Base-by-base conservation (phyloP, 2,329 filamentous ascomycete species). In the Fusarium torreyae region DNA sequence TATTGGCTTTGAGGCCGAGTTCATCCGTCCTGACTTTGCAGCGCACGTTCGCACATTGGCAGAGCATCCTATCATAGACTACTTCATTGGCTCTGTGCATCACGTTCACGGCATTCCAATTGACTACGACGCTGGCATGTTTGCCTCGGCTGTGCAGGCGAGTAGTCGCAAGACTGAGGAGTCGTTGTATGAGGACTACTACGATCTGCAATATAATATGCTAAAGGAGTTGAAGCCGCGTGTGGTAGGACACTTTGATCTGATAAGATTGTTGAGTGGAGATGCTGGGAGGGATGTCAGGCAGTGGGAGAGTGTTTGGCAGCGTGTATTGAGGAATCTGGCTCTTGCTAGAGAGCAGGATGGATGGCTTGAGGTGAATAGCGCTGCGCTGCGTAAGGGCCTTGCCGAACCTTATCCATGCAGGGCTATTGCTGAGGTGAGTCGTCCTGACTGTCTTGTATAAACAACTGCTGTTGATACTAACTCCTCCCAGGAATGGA, bases 61-160 rank as follows among this genome's bases (percentile, higher is more conserved):
- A 11, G 82, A 91, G 22, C 76, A 84, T 8, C 85, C 93, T 39
- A 80, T 82, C 11, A 86, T 97, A 65, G 95, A 98, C 81, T 93
- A 97, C 81, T 97, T 98, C 82, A 86, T 99, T 76, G 96, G 96
- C 60, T 97, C 93, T 2, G 87, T 98, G 49, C 96, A 99, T 81
- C 96, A 99, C 79, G 92, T 94, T 9, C 89, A 93, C 75, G 90
- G 90, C 17, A 85, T 95, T 43, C 94, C 96, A 8, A 97, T 99
- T 75, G 96, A 99, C 83, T 97, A 92, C 77, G 91, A 97, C 81
- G 81, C 79, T 7, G 81, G 83, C 1, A 85, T 87, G 77, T 98
- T 96, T 77, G 82, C 84, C 20, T 79, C 83, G 11, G 78, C 80
- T 11, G 75, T 80, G n/a, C 74, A 73, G 2, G 75, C 77, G 2